Conservation (phyloP, 1,284 basidiomycete genomes). For the Pholiota adiposa region DNA sequence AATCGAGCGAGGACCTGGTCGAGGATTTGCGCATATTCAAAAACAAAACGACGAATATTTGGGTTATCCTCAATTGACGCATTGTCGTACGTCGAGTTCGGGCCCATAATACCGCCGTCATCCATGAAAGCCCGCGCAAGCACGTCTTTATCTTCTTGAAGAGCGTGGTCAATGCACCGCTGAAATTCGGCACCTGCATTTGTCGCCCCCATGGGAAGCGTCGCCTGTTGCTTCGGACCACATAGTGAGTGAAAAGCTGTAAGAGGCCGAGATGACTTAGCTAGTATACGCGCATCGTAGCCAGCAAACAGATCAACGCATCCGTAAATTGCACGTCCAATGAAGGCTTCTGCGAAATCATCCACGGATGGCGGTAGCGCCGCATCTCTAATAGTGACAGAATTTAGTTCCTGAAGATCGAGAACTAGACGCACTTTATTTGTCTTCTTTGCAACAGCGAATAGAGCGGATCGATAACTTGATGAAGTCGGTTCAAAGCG, state of each 20-base stretch:
- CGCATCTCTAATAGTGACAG: slow-evolving; percentile 33
- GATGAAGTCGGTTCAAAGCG: slow-evolving; percentile 34
- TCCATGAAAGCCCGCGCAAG: slow-evolving; percentile 32
- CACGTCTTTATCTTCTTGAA: slow-evolving; percentile 21
- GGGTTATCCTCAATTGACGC: slow-evolving; percentile 14
- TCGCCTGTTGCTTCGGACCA: slow-evolving; percentile 23
- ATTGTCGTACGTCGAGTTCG: slow-evolving; percentile 26
- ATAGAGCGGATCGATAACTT: slow-evolving; percentile 34
- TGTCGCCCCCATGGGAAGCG: slow-evolving; percentile 29
- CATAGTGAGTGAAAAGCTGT: slow-evolving; percentile 29
- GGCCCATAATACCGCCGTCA: slow-evolving; percentile 32
- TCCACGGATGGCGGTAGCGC: slow-evolving; percentile 27
- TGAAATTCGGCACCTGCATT: slow-evolving; percentile 35
- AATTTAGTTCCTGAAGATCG: slow-evolving; percentile 37
- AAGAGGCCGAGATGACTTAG: slow-evolving; percentile 25
- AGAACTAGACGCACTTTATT: slow-evolving; percentile 32
- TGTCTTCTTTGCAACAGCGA: slow-evolving; percentile 37
- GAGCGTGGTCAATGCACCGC: slow-evolving; percentile 21
- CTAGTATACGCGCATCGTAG: slow-evolving; percentile 26
- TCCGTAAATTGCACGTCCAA: slow-evolving; percentile 29
- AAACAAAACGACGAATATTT: slow-evolving; percentile 27
- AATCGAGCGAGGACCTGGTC: slow-evolving; percentile 27
- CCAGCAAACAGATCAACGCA: slow-evolving; percentile 32
- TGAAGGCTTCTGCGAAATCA: slow-evolving; percentile 33
- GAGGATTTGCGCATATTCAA: slow-evolving; percentile 26